Evolutionary conservation across 768 basidiomycete genomes (phyloP).

Genomic region (Boletus patriciae): DNA sequence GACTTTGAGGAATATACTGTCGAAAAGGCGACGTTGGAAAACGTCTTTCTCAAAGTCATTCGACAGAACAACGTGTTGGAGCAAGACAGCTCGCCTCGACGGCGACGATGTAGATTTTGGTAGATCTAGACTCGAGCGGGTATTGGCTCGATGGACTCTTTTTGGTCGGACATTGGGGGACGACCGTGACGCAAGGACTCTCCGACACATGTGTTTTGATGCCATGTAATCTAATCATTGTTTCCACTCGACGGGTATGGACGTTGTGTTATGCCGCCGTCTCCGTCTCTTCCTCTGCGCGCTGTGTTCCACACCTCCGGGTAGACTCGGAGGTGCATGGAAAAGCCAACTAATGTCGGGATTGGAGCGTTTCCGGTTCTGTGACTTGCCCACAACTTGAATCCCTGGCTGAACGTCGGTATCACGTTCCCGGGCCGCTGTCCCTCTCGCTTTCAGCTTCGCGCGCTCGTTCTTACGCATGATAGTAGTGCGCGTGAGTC

Average conservation of each 20-base stretch:
- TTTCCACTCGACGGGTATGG: no score
- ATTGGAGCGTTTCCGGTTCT: slow-evolving; percentile 19
- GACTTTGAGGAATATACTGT: slow-evolving; percentile 68
- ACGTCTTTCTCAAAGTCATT: slow-evolving; percentile 71
- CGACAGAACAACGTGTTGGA: slow-evolving; percentile 59
- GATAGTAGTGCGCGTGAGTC: no score
- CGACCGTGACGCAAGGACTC: no score
- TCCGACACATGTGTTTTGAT: no score
- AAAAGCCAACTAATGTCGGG: slow-evolving; percentile 2
- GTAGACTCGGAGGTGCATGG: slow-evolving; percentile 4
- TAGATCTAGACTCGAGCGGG: background rate
- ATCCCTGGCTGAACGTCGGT: background rate
- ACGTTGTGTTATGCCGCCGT: slow-evolving; percentile 31
- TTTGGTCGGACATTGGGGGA: no score
- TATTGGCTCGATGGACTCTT: no score
- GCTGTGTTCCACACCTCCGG: slow-evolving; percentile 6
- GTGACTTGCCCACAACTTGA: background rate
- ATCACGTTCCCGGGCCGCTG: no score
- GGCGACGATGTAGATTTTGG: slow-evolving; percentile 4
- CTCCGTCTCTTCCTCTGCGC: slow-evolving; percentile 40
- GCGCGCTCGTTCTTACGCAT: slow-evolving; percentile 69
- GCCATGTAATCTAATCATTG: no score
- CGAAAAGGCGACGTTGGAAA: slow-evolving; percentile 68
- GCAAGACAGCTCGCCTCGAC: slow-evolving; percentile 33
- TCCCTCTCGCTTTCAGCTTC: no score